Conservation (phyloP, 1,139 yeast species). For the Torulaspora pretoriensis region DNA sequence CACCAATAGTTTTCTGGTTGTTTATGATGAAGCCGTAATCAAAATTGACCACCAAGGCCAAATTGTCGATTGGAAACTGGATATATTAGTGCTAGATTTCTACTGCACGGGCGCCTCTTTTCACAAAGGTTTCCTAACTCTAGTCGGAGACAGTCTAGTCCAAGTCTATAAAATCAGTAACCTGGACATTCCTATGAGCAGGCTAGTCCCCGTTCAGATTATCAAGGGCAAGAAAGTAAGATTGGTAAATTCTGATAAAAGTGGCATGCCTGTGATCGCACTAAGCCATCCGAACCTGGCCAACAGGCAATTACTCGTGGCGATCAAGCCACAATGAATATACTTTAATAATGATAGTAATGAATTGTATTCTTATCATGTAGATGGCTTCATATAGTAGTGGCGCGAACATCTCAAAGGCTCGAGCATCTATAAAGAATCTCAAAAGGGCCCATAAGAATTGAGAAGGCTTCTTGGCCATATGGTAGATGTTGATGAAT, state of each 20-base stretch:
- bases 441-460: too few relatives aligned
- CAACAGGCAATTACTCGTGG: constrained; percentile 58
- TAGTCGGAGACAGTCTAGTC: constrained; percentile 63
- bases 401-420: background rate
- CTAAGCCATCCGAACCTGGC: constrained; percentile 69
- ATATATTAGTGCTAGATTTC: constrained; percentile 59
- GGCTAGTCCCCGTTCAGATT: constrained; percentile 57
- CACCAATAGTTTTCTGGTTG: constrained; percentile 55
- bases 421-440: background rate
- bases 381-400: background rate
- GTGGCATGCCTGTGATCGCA: constrained; percentile 46
- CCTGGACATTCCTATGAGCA: constrained; percentile 25
- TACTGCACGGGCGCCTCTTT: constrained; percentile 56
- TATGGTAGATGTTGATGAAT: constrained; percentile 5
- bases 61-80: constrained; percentile 47
- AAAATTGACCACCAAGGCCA: constrained; percentile 66
- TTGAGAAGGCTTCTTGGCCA: background rate
- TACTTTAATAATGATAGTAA: constrained; percentile 1
- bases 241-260: constrained; percentile 42
- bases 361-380: background rate
- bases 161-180: constrained; percentile 61
- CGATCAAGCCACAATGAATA: constrained; percentile 4
- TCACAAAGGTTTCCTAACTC: constrained; percentile 54
- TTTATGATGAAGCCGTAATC: constrained; percentile 70
- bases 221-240: constrained; percentile 64